Base-by-base conservation (phyloP, 176 grass and related monocot genomes). In the Oryza meridionalis region DNA sequence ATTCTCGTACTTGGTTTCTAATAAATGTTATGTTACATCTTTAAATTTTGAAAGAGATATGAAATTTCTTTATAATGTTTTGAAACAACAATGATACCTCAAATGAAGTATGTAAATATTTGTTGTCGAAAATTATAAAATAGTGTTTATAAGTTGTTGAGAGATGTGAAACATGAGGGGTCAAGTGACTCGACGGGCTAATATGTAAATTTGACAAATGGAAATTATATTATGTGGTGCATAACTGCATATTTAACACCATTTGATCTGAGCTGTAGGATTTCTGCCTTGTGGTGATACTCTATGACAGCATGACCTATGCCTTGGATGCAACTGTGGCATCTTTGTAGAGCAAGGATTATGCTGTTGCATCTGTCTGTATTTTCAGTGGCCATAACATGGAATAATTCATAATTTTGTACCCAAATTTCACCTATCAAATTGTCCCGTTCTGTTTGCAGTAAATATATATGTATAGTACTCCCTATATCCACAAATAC, bases 371-470 rank as follows among this genome's bases (percentile, higher is more conserved):
- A 21, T 7, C 0, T 2, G 0, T 6, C 26, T 80, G 64, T 24
- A 51, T 68, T 22, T 80, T 33, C 24, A 68, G 65, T 80, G 65
- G 4, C 65, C 78, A 72, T 44, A 44, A 17, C 46, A 32, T 68
- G 44, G 37, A 47, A 80, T 21, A 69, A 24, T 24, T 81, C 25
- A 29, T 24, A 15, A 24, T 77, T 63, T 77, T 58, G 61, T 63
- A 12, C 43, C 16, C 29, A 50, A 80, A 80, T 68, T 47, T 67
- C 16, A 67, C 38, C 59, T 25, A 26, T 65, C 9, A 9, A 46
- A 65, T 15, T 65, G 15, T 62, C 42, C 38, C 40, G 31, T 49
- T 42, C 7, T 42, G 40, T 42, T 42, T 42, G 63, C 26, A 67
- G 63, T 67, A 49, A 47, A 79, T 79, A 27, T n/a, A 26, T 47